Evolutionary conservation across 108 stramenopile genomes (phyloP).

Genomic region (Fistulifera solaris): DNA sequence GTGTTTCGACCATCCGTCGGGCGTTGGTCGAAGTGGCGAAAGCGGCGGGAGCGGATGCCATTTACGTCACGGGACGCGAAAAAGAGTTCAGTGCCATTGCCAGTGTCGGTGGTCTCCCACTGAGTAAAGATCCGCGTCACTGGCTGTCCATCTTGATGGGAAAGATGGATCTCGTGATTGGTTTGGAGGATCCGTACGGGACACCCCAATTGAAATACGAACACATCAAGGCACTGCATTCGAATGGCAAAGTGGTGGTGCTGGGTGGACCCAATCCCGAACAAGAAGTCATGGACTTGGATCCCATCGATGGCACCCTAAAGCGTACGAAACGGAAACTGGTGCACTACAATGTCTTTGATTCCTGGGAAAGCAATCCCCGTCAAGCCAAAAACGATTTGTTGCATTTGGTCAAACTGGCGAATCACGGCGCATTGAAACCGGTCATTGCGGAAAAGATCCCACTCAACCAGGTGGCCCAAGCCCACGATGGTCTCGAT

Average conservation of each 20-base stretch:
- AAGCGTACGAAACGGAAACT: conserved; percentile 7
- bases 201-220: conserved; percentile 16
- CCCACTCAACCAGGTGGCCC: conserved; percentile 50
- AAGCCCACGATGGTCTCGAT: conserved; percentile 43
- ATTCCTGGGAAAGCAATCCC: conserved; percentile 43
- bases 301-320: not conserved
- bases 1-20: conserved; percentile 43
- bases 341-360: conserved; percentile 34
- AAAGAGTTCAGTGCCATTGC: conserved; percentile 30
- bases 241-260: conserved; percentile 25
- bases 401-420: conserved; percentile 44
- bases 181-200: conserved; percentile 7
- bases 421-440: conserved; percentile 28
- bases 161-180: conserved; percentile 38
- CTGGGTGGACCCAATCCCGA: conserved; percentile 19
- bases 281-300: conserved; percentile 1
- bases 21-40: conserved; percentile 48
- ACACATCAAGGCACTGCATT: conserved; percentile 25
- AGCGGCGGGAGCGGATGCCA: conserved; percentile 47
- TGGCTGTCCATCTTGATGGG: conserved; percentile 46
- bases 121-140: conserved; percentile 26
- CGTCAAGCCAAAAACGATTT: conserved; percentile 45
- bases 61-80: conserved; percentile 36
- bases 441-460: conserved; percentile 48
- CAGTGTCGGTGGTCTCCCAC: conserved; percentile 40